Evolutionary conservation across 345 rosid genomes (phyloP).

Genomic region (Aethionema arabicum): DNA sequence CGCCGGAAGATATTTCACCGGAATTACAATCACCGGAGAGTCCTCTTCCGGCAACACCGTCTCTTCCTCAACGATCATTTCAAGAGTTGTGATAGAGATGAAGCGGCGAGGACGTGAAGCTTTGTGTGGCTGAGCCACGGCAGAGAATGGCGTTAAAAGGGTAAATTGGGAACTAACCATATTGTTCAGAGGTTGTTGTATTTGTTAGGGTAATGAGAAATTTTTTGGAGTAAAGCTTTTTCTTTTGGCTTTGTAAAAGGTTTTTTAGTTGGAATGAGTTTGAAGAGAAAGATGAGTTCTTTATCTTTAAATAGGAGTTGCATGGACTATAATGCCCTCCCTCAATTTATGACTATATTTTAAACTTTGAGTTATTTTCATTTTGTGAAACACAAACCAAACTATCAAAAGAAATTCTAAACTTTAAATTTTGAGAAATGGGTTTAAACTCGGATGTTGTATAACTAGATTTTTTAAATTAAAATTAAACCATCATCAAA

Average conservation of each 20-base stretch:
- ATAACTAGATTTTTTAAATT: too few relatives aligned
- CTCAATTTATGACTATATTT: background rate
- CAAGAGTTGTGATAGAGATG: constrained; percentile 31
- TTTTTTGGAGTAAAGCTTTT: background rate
- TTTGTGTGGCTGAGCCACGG: constrained; percentile 18
- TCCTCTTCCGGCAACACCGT: constrained; percentile 2
- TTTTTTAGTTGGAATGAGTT: background rate
- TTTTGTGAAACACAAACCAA: too few relatives aligned
- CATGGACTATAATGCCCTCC: constrained; percentile 16
- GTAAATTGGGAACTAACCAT: constrained; percentile 23
- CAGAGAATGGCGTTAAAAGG: constrained; percentile 28
- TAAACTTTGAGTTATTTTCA: too few relatives aligned
- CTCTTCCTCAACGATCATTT: constrained; percentile 35
- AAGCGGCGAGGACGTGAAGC: constrained; percentile 18
- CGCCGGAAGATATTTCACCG: constrained; percentile 18
- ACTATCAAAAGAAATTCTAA: too few relatives aligned
- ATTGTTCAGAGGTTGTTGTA: constrained; percentile 1
- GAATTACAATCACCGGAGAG: background rate
- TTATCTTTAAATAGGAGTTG: constrained; percentile 20
- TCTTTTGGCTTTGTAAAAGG: background rate
- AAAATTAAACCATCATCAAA: too few relatives aligned
- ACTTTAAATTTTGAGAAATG: too few relatives aligned
- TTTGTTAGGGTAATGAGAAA: background rate
- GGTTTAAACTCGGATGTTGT: too few relatives aligned
- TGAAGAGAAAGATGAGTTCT: background rate